Evolutionary conservation across 1,284 basidiomycete species (phyloP).

Genomic region (Ganoderma multipileum): DNA sequence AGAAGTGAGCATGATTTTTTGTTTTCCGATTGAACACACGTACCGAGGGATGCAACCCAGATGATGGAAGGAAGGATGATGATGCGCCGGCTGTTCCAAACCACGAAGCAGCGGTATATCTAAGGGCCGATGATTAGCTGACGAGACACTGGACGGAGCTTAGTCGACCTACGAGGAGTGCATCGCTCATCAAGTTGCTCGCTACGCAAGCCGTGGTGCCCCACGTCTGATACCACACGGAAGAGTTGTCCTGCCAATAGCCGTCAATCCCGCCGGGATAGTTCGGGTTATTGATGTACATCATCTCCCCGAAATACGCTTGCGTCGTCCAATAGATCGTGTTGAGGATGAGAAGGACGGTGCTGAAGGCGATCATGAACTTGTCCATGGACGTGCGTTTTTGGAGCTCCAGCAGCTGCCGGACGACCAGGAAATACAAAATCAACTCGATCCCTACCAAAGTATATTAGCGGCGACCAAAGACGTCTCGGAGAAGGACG

Average conservation of each 20-base stretch:
- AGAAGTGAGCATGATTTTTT: background rate
- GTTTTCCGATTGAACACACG: background rate
- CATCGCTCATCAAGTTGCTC: slow-evolving; percentile 32
- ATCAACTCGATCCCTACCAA: slow-evolving; percentile 25
- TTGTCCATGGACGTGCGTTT: slow-evolving; percentile 11
- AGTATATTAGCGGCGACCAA: background rate
- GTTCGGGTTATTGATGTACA: slow-evolving; percentile 28
- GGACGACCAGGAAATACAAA: slow-evolving; percentile 23
- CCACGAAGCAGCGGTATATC: slow-evolving; percentile 30
- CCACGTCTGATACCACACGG: slow-evolving; percentile 33
- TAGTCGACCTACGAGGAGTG: slow-evolving; percentile 28
- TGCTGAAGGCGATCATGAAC: slow-evolving; percentile 29
- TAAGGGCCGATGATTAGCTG: background rate
- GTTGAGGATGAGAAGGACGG: slow-evolving; percentile 23
- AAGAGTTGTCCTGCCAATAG: slow-evolving; percentile 17
- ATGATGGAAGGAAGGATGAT: slow-evolving; percentile 25
- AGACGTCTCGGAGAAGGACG: background rate
- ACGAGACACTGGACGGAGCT: no score
- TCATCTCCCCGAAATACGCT: slow-evolving; percentile 29
- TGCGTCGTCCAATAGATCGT: slow-evolving; percentile 29
- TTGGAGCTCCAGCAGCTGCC: slow-evolving; percentile 14
- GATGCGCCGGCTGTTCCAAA: slow-evolving; percentile 28
- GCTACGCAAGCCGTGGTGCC: slow-evolving; percentile 23
- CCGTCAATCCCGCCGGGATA: slow-evolving; percentile 29
- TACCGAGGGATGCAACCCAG: slow-evolving; percentile 29